Conservation (phyloP, 1,139 yeast species). For the Geotrichum reessii region DNA sequence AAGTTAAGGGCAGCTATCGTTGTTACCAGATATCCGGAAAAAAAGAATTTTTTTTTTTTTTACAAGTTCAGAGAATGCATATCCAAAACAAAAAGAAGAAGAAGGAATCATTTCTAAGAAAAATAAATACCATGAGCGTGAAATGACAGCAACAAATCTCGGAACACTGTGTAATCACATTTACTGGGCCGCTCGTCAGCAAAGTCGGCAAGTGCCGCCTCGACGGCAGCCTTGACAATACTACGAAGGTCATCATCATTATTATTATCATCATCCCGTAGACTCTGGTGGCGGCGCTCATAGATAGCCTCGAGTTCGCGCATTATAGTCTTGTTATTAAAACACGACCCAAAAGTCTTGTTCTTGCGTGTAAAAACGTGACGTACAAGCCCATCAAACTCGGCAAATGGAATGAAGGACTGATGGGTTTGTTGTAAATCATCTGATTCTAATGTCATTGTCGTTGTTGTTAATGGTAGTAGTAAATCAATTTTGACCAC, state of each 20-base stretch:
- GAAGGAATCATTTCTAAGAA: background rate
- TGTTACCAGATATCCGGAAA: no score
- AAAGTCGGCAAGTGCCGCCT: background rate
- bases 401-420: conserved; percentile 87
- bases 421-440: conserved; percentile 36
- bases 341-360: conserved; percentile 90
- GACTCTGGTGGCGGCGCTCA: conserved; percentile 38
- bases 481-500: conserved; percentile 74
- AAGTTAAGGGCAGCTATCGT: no score
- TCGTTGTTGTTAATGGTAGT: background rate
- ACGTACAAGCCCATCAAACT: conserved; percentile 94
- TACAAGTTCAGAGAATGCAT: no score
- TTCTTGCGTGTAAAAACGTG: conserved; percentile 89
- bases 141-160: background rate
- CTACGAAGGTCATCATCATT: background rate
- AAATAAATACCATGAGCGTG: background rate
- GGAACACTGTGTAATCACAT: background rate
- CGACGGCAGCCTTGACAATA: background rate
- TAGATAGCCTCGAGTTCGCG: conserved; percentile 84
- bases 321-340: conserved; percentile 71
- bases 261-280: background rate
- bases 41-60: no score
- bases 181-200: background rate
- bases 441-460: background rate
- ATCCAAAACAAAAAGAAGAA: background rate